These are phyloP conservation scores for Aspergillus diversus DNA, from an alignment of 495 filamentous ascomycete genomes.

Conservation along the genomic window DNA sequence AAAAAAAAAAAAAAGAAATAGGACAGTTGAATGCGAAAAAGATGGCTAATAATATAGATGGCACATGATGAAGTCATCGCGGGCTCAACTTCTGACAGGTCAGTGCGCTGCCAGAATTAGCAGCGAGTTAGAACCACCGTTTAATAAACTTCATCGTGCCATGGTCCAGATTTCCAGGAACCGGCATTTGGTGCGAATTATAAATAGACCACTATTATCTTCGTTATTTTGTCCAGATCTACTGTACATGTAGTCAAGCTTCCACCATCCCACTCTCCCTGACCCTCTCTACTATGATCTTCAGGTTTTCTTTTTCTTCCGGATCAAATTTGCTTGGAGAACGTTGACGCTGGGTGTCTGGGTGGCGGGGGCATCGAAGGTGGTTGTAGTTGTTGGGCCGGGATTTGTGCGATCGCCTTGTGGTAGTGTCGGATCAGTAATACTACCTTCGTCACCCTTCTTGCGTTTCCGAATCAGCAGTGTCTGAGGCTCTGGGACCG, in stretches of 20 bases:
- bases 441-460: slow-evolving; percentile 44
- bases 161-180: not conserved
- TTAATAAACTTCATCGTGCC: not conserved
- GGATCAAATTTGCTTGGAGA: slow-evolving; percentile 59
- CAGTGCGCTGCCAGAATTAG: not conserved
- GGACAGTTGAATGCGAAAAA: not conserved
- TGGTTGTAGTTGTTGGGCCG: not conserved
- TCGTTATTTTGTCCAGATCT: not conserved
- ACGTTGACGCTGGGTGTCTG: slow-evolving; percentile 54
- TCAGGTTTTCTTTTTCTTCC: slow-evolving; percentile 66
- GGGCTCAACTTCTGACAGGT: not conserved
- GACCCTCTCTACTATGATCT: not conserved
- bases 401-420: slow-evolving; percentile 17
- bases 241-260: not conserved
- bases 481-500: slow-evolving; percentile 36
- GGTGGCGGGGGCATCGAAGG: slow-evolving; percentile 6
- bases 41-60: not conserved
- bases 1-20: not conserved
- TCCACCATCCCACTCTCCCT: not conserved
- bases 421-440: slow-evolving; percentile 12
- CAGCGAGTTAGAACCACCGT: not conserved
- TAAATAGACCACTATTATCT: not conserved
- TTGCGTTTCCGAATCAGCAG: slow-evolving; percentile 58
- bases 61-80: slow-evolving; percentile 2
- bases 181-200: not conserved